These are phyloP conservation scores for Aspergillus transmontanensis DNA, from an alignment of 2,329 filamentous ascomycete genomes.

Conservation along the genomic window DNA sequence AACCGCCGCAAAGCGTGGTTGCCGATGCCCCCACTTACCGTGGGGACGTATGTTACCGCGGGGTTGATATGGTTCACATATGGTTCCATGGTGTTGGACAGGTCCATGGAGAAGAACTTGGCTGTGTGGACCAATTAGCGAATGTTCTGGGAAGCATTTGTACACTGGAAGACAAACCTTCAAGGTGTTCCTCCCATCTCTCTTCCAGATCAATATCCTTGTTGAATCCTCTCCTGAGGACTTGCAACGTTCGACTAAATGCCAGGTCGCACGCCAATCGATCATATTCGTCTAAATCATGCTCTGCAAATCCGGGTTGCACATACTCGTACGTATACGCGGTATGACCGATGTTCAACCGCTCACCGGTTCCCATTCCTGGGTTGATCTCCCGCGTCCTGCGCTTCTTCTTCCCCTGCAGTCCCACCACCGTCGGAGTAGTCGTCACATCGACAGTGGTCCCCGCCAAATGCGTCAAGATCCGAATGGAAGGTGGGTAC, in stretches of 20 bases:
- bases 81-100: conserved; percentile 33
- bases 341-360: conserved; percentile 35
- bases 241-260: conserved; percentile 66
- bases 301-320: conserved; percentile 70
- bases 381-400: conserved; percentile 52
- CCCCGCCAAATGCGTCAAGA: conserved; percentile 62
- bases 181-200: conserved; percentile 39
- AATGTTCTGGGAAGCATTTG: neutral
- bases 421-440: conserved; percentile 54
- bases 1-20: conserved; percentile 50
- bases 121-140: conserved; percentile 16
- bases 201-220: conserved; percentile 41
- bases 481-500: conserved; percentile 43
- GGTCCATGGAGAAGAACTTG: conserved; percentile 37
- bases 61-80: conserved; percentile 34
- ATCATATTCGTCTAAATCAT: conserved; percentile 69
- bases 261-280: conserved; percentile 65
- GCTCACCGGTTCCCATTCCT: conserved; percentile 55
- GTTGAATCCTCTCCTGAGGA: conserved; percentile 63
- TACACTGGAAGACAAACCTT: conserved; percentile 25
- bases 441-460: conserved; percentile 52
- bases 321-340: conserved; percentile 58
- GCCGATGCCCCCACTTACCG: conserved; percentile 46
- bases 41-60: conserved; percentile 35
- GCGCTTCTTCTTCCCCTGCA: conserved; percentile 54